Base-by-base conservation (phyloP, 805 yeast genomes). In the Clavispora phyllophila region DNA sequence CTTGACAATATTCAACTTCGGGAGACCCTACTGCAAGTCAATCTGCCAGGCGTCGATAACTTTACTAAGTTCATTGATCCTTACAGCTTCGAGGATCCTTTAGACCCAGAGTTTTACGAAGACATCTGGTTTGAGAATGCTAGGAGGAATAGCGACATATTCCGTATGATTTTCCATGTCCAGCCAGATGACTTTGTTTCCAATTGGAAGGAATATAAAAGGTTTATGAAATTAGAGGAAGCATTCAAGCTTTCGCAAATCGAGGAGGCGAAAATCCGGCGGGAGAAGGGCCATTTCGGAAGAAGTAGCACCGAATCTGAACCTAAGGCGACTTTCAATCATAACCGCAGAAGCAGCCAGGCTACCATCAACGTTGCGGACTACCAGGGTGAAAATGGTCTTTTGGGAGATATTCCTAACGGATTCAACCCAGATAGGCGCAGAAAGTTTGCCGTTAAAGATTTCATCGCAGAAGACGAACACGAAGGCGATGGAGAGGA, bases 181-280 rank as follows among this genome's bases (percentile, higher is more conserved):
- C 99, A 95, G 58, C 99, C 99, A 0, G 99, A 93, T 62, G 88
- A 91, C 60, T 72, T 79, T 6, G 98, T 91, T n/a, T 73, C 73
- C 19, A 76, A 89, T 0, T 93, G 99, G 99, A 76, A 76, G 43
- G 96, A 88, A 43, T 93, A 88, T 61, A 90, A 87, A 59, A 80
- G 75, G 22, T 84, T 72, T 58, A 73, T 80, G 45, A 79, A 76
- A 46, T 62, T 84, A 51, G 72, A 71, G 39, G 68, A 73, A 15
- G 88, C 84, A 0, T 87, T 87, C 56, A 47, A 48, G 26, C 45
- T 63, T 24, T 60, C 72, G 5, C 75, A 70, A 46, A 54, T 55
- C 19, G 60, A 59, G 32, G 74, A 67, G 31, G 63, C 69, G 0
- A 62, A 56, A 32, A 46, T 44, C 20, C 55, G 66, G 49, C 57